Evolutionary conservation across 441 rosid species (phyloP).

Genomic region (Corymbia citriodora): DNA sequence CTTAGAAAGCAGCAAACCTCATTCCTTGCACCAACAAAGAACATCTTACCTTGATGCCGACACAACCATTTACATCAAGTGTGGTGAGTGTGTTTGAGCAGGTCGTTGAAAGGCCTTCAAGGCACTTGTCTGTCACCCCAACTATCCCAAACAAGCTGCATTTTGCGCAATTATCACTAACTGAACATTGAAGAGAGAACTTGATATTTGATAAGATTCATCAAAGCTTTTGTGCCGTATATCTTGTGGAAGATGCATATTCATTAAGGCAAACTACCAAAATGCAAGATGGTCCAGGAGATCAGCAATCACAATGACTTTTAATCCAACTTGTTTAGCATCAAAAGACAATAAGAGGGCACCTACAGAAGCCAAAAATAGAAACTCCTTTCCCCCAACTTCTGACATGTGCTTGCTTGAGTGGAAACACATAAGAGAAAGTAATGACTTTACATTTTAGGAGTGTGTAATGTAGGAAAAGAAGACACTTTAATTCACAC

Average conservation of each 20-base stretch:
- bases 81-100: slow-evolving; percentile 69
- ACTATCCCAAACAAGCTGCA: slow-evolving; percentile 95
- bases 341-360: not conserved
- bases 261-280: not conserved
- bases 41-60: slow-evolving; percentile 64
- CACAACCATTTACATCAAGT: slow-evolving; percentile 91
- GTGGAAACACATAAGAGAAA: not conserved
- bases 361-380: not conserved
- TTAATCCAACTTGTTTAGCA: not conserved
- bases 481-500: not conserved
- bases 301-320: not conserved
- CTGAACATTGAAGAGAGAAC: not conserved
- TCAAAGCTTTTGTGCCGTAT: not conserved
- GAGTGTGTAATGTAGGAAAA: not conserved
- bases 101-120: slow-evolving; percentile 61
- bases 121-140: slow-evolving; percentile 80
- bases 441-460: not conserved
- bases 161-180: slow-evolving; percentile 5
- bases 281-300: not conserved
- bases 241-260: not conserved
- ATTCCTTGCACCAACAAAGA: not conserved
- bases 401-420: not conserved
- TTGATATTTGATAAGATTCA: not conserved
- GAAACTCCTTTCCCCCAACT: not conserved
- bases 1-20: not conserved